phyloP scores from a whole-genome alignment of 331 rosid species.

The Quercus lobata region DNA sequence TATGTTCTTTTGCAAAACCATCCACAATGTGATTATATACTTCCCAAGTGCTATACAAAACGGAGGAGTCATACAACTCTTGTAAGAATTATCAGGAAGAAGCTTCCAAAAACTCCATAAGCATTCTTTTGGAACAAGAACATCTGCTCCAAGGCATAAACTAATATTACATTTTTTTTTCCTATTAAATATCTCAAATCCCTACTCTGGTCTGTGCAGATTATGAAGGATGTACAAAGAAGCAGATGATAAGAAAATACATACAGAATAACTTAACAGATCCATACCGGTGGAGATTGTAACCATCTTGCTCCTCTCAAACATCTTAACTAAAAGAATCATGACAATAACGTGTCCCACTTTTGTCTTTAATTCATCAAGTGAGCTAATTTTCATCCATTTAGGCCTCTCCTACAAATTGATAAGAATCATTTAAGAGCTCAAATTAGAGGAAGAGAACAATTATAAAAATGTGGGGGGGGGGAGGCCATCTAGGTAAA shows the following conservation, averaged over 20 bases:
- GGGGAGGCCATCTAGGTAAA: no score
- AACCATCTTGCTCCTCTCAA: slow-evolving; percentile 99
- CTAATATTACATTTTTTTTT: not conserved
- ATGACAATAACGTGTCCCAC: slow-evolving; percentile 97
- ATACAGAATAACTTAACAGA: slow-evolving; percentile 75
- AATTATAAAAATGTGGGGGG: not conserved
- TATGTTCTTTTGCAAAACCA: not conserved
- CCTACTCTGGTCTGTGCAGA: slow-evolving; percentile 62
- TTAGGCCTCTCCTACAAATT: slow-evolving; percentile 72
- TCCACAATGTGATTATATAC: not conserved
- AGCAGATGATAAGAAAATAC: slow-evolving; percentile 92
- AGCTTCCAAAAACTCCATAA: not conserved
- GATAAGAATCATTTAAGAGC: not conserved
- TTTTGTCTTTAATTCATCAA: slow-evolving; percentile 89
- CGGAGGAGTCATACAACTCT: not conserved
- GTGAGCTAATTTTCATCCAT: slow-evolving; percentile 93
- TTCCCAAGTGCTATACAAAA: not conserved
- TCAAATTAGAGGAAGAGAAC: not conserved
- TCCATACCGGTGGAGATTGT: slow-evolving; percentile 71
- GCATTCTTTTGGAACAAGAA: not conserved
- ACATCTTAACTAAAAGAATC: slow-evolving; percentile 97
- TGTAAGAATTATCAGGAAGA: not conserved
- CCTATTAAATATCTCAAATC: not conserved
- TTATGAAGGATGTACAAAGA: slow-evolving; percentile 93
- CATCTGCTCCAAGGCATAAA: not conserved